These are phyloP conservation scores for Thraustotheca clavata DNA, from an alignment of 352 stramenopile genomes.

Conservation along the genomic window DNA sequence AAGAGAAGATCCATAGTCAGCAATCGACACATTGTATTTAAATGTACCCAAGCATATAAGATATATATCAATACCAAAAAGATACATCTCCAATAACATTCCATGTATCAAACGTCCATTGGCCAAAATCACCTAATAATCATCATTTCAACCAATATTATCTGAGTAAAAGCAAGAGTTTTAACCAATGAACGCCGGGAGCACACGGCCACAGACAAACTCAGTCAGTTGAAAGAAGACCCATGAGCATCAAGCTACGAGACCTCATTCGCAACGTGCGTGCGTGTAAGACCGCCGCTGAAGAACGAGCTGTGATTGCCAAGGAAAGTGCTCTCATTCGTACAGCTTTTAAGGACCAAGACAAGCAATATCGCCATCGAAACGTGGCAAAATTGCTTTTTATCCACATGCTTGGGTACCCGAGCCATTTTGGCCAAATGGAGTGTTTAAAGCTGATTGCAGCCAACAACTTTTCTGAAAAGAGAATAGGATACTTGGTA, in stretches of 20 bases:
- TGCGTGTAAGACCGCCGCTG: constrained; percentile 97
- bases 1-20: too few relatives aligned
- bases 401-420: constrained; percentile 99
- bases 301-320: constrained; percentile 98
- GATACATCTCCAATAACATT: too few relatives aligned
- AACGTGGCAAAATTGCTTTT: constrained; percentile 99
- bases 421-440: constrained; percentile 99
- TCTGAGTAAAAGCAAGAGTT: not conserved
- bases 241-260: constrained; percentile 96
- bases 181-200: not conserved
- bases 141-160: not conserved
- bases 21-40: too few relatives aligned
- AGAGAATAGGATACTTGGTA: constrained; percentile 97
- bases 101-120: not conserved
- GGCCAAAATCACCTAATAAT: not conserved
- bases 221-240: constrained; percentile 19
- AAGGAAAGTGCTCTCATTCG: constrained; percentile 99
- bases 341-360: constrained; percentile 97
- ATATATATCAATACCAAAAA: too few relatives aligned
- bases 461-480: constrained; percentile 97
- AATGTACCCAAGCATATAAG: too few relatives aligned
- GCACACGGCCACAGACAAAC: not conserved
- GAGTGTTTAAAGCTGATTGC: constrained; percentile 99
- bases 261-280: constrained; percentile 98
- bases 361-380: constrained; percentile 94